phyloP scores from a whole-genome alignment of 345 rosid species.

The Eucalyptus guilfoylei region DNA sequence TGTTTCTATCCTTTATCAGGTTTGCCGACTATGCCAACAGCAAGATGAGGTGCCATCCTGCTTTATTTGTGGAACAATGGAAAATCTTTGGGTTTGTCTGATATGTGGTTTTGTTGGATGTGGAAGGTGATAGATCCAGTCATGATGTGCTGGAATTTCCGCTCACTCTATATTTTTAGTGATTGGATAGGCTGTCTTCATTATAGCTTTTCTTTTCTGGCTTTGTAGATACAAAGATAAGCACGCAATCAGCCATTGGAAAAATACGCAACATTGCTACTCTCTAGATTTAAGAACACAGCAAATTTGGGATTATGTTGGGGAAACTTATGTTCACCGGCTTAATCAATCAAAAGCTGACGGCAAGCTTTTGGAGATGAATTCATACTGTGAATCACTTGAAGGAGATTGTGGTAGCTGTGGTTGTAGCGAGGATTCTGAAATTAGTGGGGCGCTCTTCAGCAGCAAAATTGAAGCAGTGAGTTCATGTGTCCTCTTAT shows the following conservation, averaged over 20 bases:
- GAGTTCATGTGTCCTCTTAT: neutral
- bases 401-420: constrained; percentile 62
- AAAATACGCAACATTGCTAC: constrained; percentile 47
- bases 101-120: constrained; percentile 94
- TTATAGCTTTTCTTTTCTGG: neutral
- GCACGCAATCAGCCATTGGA: constrained; percentile 88
- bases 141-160: neutral
- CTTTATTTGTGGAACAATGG: constrained; percentile 65
- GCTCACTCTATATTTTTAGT: neutral
- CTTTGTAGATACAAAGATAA: constrained; percentile 75
- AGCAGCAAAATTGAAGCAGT: constrained; percentile 91
- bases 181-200: neutral
- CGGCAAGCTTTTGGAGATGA: constrained; percentile 58
- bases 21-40: constrained; percentile 84
- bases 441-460: constrained; percentile 59
- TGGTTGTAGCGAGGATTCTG: constrained; percentile 69
- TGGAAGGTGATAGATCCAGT: constrained; percentile 56
- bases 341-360: constrained; percentile 87
- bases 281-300: constrained; percentile 82
- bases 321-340: constrained; percentile 86
- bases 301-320: constrained; percentile 97
- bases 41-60: constrained; percentile 70
- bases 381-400: constrained; percentile 32
- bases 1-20: constrained; percentile 23
- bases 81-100: constrained; percentile 83